Percentiles rank a stretch among this genome's conserved stretches.
These are phyloP conservation scores for Aspergillus sp. DNA, from an alignment of 2,329 filamentous ascomycete species.

Conservation along the genomic window DNA sequence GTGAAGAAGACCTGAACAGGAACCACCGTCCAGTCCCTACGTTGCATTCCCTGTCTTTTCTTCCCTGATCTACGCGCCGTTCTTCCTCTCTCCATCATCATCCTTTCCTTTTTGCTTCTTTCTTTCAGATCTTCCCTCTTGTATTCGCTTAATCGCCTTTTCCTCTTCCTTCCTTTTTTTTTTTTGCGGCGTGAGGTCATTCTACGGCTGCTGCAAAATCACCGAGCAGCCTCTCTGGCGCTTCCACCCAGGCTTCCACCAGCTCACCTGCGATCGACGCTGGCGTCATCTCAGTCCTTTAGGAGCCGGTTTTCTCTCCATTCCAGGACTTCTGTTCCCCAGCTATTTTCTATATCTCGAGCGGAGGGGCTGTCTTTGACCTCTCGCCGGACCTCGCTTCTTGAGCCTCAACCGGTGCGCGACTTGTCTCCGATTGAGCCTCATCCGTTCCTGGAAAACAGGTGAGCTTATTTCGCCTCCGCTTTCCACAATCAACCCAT, in stretches of 20 bases:
- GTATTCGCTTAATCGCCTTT: background rate
- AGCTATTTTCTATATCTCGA: background rate
- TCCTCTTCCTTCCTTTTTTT: no score
- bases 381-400: slow-evolving; percentile 1
- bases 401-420: slow-evolving; percentile 17
- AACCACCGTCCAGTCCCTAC: background rate
- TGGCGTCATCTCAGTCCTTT: slow-evolving; percentile 6
- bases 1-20: background rate
- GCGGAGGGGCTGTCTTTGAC: slow-evolving; percentile 8
- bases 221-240: background rate
- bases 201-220: background rate
- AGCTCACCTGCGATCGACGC: slow-evolving; percentile 6
- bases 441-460: slow-evolving; percentile 18
- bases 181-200: background rate
- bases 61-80: slow-evolving; percentile 2
- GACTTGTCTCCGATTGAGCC: slow-evolving; percentile 21
- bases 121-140: background rate
- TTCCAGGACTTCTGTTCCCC: background rate
- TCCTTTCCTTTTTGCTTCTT: background rate
- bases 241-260: background rate
- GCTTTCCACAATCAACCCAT: background rate
- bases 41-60: slow-evolving; percentile 1
- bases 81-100: background rate
- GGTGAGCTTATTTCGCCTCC: slow-evolving; percentile 19
- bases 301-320: slow-evolving; percentile 3